phyloP scores from a whole-genome alignment of 306 rosid genomes.

The Potentilla sterilis region DNA sequence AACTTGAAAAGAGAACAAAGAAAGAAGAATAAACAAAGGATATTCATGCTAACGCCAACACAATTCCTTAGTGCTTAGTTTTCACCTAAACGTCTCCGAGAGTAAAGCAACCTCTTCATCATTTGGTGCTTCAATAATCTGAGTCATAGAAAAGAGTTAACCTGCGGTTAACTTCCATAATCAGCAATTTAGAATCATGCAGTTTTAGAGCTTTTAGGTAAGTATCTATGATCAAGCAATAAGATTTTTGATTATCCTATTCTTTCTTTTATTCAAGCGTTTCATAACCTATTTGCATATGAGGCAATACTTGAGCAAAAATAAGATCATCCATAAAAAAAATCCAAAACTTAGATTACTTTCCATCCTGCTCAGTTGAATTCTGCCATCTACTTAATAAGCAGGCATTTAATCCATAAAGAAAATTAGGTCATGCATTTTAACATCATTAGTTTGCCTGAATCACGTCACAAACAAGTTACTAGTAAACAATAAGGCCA shows the following conservation, averaged over 20 bases:
- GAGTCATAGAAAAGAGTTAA: constrained; percentile 66
- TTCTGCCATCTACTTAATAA: not conserved
- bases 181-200: constrained; percentile 40
- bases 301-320: not conserved
- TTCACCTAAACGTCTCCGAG: constrained; percentile 93
- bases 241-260: not conserved
- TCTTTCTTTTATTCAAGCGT: too few species aligned
- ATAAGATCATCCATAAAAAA: not conserved
- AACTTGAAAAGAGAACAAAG: constrained; percentile 9
- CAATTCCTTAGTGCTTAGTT: constrained; percentile 26
- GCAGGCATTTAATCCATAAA: not conserved
- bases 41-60: constrained; percentile 8
- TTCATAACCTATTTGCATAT: not conserved
- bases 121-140: constrained; percentile 88
- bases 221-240: not conserved
- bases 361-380: not conserved
- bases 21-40: constrained; percentile 4
- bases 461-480: not conserved
- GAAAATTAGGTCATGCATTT: constrained; percentile 1
- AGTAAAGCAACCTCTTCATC: constrained; percentile 97
- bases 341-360: not conserved
- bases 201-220: constrained; percentile 7
- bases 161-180: constrained; percentile 55
- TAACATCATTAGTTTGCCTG: not conserved
- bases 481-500: not conserved